Base-by-base conservation (phyloP, 1,284 basidiomycete genomes). In the Amylostereum areolatum region DNA sequence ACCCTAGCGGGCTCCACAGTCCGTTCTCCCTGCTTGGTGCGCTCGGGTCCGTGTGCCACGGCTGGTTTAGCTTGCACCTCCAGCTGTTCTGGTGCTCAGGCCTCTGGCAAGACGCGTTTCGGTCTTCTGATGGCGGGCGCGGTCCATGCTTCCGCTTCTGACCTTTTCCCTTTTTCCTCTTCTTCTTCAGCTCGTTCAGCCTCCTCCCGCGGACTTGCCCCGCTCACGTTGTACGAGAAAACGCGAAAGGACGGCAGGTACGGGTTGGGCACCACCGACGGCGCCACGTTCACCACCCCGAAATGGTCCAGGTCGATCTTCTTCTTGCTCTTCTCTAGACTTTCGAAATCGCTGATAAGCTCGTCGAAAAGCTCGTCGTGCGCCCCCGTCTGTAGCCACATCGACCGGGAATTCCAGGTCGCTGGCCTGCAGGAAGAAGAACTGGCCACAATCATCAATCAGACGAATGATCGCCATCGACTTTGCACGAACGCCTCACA, bases 201-300 rank as follows among this genome's bases (percentile, higher is more conserved):
- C 52, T 51, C 41, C 51, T 52, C 43, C 62, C 53, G 8, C 51
- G 56, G 33, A 62, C 64, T 34, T 56, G 61, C 64, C 10, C 74
- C 77, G 2, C 83, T 81, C 31, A 80, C 70, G 61, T 92, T 92
- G 72, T 91, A 91, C 57, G 81, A 79, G 71, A 84, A 96, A 3
- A 96, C 75, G 53, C 93, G 74, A 56, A 95, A 83, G 8, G 85
- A 79, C 2, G 94, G 92, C 42, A 89, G 68, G 66, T 89, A 96
- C 18, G 81, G 81, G 45, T 92, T 92, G n/a, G 93, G 93, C 48
- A 96, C 86, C 30, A 95, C 81, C 39, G 86, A 80, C 6, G 91
- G 87, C 34, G 79, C 78, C 31, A 91, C 85, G 61, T 90, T 91
- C 55, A 92, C 77, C 25, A 89, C 81, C 3, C 77, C 79, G 59